Evolutionary conservation across 331 rosid species (phyloP), one percentile per base, ranked within the genome.

Genomic region (Dryas integrifolia): DNA sequence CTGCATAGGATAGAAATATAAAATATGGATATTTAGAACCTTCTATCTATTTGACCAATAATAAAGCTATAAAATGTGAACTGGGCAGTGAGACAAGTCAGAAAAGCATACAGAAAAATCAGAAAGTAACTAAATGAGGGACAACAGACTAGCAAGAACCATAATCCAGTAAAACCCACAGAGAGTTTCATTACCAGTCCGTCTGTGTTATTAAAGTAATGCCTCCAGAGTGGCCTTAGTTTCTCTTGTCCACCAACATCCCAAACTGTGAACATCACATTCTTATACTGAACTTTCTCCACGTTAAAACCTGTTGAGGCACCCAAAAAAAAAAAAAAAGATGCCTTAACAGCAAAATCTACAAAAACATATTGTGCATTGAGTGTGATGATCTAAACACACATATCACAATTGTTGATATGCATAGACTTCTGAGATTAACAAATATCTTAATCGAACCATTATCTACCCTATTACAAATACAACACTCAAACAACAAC

Each of bases 181-280:
- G 30, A 69, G 76, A 71, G 4, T 46, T 58, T 18, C 58, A 78
- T 75, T 76, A 93, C 98, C 86, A 93, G 85, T 52, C 98, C 98
- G 59, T 93, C 98, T 0, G 98, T 93, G 74, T 91, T 91, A 69
- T 89, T 91, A 65, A 93, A 93, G 83, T 93, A 93, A 79, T 93
- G 98, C 88, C 97, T 89, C 98, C 98, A 93, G 13, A 93, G 89
- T n/a, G 98, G 98, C 87, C 97, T 91, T 77, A 93, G 78, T 77
- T 93, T 93, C 76, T 93, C 98, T 80, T 93, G 98, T 6, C 98
- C 98, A 7, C 98, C 98, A 46, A 93, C 98, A 74, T 93, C 98
- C 98, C 98, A 93, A 74, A 93, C 98, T 2, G 98, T 93, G 85
- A 93, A 93, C 58, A 93, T 77, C 50, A 93, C 98, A 86, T 93